Evolutionary conservation across 345 rosid genomes (phyloP).

Genomic region (Salix dunnii): DNA sequence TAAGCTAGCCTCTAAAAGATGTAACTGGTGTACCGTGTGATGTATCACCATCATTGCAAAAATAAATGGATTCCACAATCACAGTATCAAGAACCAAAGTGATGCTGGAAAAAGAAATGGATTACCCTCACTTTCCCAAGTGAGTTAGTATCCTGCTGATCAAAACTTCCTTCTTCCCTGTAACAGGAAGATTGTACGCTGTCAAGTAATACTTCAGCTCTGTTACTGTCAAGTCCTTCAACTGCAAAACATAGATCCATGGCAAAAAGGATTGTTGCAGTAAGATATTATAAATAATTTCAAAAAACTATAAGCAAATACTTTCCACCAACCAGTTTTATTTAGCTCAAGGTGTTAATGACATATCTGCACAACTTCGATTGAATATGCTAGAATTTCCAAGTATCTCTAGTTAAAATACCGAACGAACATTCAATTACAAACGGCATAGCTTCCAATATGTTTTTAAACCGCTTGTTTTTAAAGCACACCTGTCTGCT

Average conservation of each 20-base stretch:
- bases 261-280: neutral
- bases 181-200: conserved; percentile 51
- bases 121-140: conserved; percentile 41
- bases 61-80: too few species aligned
- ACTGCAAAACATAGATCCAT: conserved; percentile 37
- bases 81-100: too few species aligned
- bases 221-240: conserved; percentile 71
- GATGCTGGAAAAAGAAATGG: neutral
- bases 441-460: too few species aligned
- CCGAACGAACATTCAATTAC: too few species aligned
- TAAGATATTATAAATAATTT: neutral
- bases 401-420: too few species aligned
- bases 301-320: neutral
- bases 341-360: neutral
- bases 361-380: neutral
- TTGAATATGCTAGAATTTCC: neutral
- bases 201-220: conserved; percentile 69
- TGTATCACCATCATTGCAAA: too few species aligned
- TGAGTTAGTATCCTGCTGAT: conserved; percentile 66
- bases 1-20: too few species aligned
- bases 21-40: too few species aligned
- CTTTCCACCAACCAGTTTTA: neutral
- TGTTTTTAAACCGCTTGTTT: too few species aligned
- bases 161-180: conserved; percentile 80
- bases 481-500: conserved; percentile 58